Base-by-base conservation (phyloP, 805 yeast species). In the Kuraishia ogatae region DNA sequence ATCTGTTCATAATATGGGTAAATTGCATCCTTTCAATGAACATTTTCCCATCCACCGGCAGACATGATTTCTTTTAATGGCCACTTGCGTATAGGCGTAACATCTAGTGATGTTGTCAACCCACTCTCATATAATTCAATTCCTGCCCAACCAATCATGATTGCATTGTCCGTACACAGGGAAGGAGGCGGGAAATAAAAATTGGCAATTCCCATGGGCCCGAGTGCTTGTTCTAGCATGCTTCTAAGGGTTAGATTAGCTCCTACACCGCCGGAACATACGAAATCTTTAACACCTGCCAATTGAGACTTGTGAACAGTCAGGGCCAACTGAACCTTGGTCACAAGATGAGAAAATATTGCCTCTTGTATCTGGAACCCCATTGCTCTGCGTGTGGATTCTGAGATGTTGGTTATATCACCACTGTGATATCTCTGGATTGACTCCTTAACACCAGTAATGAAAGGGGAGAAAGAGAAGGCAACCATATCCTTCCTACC, bases 101-200 rank as follows among this genome's bases (percentile, higher is more conserved):
- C 79, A 11, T 70, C 76, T 48, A 87, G 62, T 5, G 76, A 78
- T 0, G 91, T 80, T 13, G 76, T 71, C 21, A 68, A 48, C 20
- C 70, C 66, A 19, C 66, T 61, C 65, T 91, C 97, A 64, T 72
- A 86, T 20, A 92, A 70, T 66, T 93, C 97, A 8, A 93, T 89
- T 0, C 97, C 99, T 0, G 98, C 96, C 84, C 96, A 89, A 1
- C 97, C 99, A 53, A 94, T 94, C 99, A 94, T 94, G 1, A 90
- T 81, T 0, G 97, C 96, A 67, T 94, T 94, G 64, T 94, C 99
- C 0, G 97, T 90, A 65, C 99, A 94, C 57, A 91, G 71, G 1
- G 76, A 69, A 1, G 83, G 72, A 21, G 81, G 83, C 0, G 97
- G 97, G 62, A 83, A 89, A 59, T 81, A 80, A 50, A 84, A 81